These are phyloP conservation scores for Chondrus crispus DNA, from an alignment of 23 red algal genomes.

Conservation along the genomic window DNA sequence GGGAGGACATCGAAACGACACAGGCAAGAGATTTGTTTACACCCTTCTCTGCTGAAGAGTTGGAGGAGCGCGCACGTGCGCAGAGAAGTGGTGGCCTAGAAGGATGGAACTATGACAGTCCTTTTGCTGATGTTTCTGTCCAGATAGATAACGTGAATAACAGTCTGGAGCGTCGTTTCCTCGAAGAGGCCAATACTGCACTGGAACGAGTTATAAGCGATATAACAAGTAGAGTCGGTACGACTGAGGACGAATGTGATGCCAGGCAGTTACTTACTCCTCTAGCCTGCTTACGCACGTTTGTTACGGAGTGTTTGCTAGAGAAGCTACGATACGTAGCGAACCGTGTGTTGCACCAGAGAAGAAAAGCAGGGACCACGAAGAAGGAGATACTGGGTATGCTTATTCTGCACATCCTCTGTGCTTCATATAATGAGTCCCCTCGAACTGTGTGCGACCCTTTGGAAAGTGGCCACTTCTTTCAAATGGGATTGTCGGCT, in stretches of 20 bases:
- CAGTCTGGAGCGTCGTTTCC: not conserved
- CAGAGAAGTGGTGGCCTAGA: not conserved
- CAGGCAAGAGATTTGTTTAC: not conserved
- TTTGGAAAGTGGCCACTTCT: not conserved
- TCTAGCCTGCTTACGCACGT: not conserved
- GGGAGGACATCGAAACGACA: not conserved
- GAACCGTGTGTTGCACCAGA: not conserved
- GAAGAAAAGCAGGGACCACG: not conserved
- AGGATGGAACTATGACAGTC: not conserved
- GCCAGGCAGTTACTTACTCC: too few relatives aligned
- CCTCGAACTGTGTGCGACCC: not conserved
- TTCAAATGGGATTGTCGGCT: not conserved
- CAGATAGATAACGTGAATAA: not conserved
- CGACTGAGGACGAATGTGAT: too few relatives aligned
- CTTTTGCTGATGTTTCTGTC: not conserved
- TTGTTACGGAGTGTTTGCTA: not conserved
- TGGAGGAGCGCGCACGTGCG: too few relatives aligned
- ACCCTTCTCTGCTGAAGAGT: too few relatives aligned
- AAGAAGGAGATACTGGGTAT: not conserved
- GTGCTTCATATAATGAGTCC: slow-evolving; percentile 1
- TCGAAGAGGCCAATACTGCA: not conserved
- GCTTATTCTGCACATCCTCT: not conserved
- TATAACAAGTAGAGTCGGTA: too few relatives aligned
- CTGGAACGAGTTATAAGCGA: not conserved
- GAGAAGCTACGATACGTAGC: not conserved